Conservation (phyloP, 345 rosid species). For the Pistacia integerrima region DNA sequence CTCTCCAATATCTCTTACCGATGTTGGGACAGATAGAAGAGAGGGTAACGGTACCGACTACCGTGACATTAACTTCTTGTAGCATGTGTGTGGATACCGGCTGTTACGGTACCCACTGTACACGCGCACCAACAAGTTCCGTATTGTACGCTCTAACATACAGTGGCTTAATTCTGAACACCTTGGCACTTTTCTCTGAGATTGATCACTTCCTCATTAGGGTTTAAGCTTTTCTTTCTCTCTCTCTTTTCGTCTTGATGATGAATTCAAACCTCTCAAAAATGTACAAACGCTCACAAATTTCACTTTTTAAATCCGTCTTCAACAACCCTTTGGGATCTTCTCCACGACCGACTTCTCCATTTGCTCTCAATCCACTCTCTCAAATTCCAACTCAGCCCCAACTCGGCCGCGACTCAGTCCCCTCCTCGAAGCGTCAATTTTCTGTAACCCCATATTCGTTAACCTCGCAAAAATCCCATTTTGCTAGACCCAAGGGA, state of each 20-base stretch:
- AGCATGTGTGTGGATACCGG: too few species aligned
- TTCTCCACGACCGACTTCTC: constrained; percentile 27
- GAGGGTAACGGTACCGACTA: too few species aligned
- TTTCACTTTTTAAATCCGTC: constrained; percentile 40
- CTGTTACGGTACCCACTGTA: too few species aligned
- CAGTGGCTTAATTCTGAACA: too few species aligned
- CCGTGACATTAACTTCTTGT: too few species aligned
- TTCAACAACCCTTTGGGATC: constrained; percentile 26
- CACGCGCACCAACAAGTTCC: too few species aligned
- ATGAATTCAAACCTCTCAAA: not conserved
- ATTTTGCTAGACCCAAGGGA: not conserved
- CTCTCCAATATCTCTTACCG: too few species aligned
- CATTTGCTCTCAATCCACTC: constrained; percentile 14
- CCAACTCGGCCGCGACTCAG: not conserved
- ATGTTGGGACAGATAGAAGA: too few species aligned
- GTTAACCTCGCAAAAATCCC: constrained; percentile 9
- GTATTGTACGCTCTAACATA: too few species aligned
- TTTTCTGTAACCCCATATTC: constrained; percentile 15
- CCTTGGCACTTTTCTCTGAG: too few species aligned
- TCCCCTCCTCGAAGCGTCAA: constrained; percentile 7
- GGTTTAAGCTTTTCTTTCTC: not conserved
- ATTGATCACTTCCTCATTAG: not conserved
- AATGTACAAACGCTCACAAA: constrained; percentile 42
- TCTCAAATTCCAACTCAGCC: constrained; percentile 9
- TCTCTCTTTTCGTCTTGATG: not conserved